Evolutionary conservation across 2,329 filamentous ascomycete genomes (phyloP), one percentile per base, ranked within the genome.

Genomic region (Colletotrichum coccodes): DNA sequence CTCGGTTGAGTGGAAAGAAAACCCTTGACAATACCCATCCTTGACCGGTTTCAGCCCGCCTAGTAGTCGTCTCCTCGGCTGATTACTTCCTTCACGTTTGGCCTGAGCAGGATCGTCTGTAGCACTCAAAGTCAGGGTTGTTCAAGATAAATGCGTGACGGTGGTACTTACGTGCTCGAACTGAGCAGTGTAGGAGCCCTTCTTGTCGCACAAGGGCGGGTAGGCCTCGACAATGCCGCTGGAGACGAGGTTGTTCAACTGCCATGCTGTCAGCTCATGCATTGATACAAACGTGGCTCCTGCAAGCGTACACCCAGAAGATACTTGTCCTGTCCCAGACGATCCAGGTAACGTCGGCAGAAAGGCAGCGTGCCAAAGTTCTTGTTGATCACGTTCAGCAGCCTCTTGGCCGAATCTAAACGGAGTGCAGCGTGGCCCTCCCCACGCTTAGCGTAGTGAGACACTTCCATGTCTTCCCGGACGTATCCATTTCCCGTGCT

Each of bases 281-380:
- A 18, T 36, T 26, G 58, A 52, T 40, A 46, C 38, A 42, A 34
- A 34, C 56, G 83, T 83, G 11, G 16, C n/a, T 11, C 3, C n/a
- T 11, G 1, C 49, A 26, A 23, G 81, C 90, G 80, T 84, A 95
- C 93, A 52, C 95, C 95, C 8, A 97, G 86, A 42, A 97, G 87
- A 78, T 98, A 98, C 81, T 97, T 97, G 70, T 98, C 94, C 79
- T 97, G 93, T 30, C 95, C 95, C n/a, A 98, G 82, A 62, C 95
- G 91, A 81, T 98, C 95, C 69, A 98, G 85, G 79, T 97, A 98
- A 73, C 95, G 90, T 71, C 95, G 88, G 80, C 94, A 97, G 81
- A 94, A 98, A 2, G 94, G 94, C 73, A 98, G 82, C 1, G 94
- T 97, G 72, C 94, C 94, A 79, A 98, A 98, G 82, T 97, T 97